Percentiles rank a stretch among this genome's conserved stretches.
phyloP scores from a whole-genome alignment of 192 early-diverging fungal species.

The Umbelopsis vinacea region DNA sequence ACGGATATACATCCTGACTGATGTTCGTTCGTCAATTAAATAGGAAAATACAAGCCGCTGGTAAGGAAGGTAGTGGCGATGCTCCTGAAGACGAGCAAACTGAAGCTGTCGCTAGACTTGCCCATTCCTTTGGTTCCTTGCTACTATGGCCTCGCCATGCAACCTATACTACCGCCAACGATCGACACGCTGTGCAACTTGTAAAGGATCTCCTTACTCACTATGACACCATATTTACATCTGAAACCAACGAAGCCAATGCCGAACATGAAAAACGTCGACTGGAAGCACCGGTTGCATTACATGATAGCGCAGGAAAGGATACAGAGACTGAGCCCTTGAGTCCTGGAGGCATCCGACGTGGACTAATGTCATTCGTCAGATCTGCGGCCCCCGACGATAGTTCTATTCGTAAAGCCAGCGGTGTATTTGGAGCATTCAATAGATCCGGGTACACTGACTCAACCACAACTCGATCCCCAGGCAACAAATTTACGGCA shows the following conservation, averaged over 20 bases:
- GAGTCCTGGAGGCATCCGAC: conserved; percentile 1
- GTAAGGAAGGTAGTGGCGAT: not conserved
- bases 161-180: conserved; percentile 45
- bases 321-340: not conserved
- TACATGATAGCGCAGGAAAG: not conserved
- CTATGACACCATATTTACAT: conserved; percentile 47
- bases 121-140: conserved; percentile 53
- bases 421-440: conserved; percentile 31
- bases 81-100: conserved; percentile 10
- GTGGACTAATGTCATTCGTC: conserved; percentile 27
- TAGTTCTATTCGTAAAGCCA: conserved; percentile 21
- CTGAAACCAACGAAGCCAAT: conserved; percentile 21
- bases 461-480: not conserved
- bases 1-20: too few species aligned
- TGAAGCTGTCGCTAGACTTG: conserved; percentile 36
- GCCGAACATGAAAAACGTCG: conserved; percentile 36
- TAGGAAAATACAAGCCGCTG: conserved; percentile 29
- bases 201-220: conserved; percentile 51
- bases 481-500: not conserved
- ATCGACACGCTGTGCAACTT: conserved; percentile 46
- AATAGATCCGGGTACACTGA: conserved; percentile 1
- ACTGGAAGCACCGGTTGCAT: conserved; percentile 9
- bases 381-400: conserved; percentile 19
- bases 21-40: conserved; percentile 14
- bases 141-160: conserved; percentile 49